Percentiles rank a stretch among this genome's conserved stretches.
These are phyloP conservation scores for Beta macrorhiza DNA, from an alignment of 179 eudicot species.

Conservation along the genomic window DNA sequence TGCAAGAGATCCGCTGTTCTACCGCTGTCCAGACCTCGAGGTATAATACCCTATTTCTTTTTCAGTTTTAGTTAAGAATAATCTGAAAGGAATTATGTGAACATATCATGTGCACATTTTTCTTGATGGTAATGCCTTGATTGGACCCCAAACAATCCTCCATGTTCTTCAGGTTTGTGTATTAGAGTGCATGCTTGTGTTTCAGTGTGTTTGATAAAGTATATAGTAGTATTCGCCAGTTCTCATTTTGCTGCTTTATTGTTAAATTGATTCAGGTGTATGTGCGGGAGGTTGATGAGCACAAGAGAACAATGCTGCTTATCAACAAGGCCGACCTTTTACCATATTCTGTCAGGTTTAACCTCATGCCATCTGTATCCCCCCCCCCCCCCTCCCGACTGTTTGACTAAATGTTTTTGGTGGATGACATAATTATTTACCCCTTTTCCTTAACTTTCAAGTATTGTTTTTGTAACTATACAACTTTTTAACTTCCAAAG, in stretches of 20 bases:
- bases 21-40: conserved; percentile 97
- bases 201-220: neutral
- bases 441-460: too few species aligned
- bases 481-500: too few species aligned
- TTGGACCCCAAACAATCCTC: neutral
- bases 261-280: conserved; percentile 50
- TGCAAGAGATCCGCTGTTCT: conserved; percentile 94
- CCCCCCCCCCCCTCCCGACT: too few species aligned
- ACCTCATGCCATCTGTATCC: neutral
- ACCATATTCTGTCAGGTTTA: conserved; percentile 67
- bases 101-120: neutral
- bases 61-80: conserved; percentile 1
- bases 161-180: neutral
- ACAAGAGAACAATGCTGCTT: conserved; percentile 88
- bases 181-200: neutral
- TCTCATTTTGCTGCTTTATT: conserved; percentile 11
- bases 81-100: neutral
- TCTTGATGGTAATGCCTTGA: neutral
- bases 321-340: conserved; percentile 95
- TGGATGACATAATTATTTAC: too few species aligned
- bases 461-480: too few species aligned
- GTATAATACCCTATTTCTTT: conserved; percentile 37
- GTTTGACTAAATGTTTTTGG: too few species aligned
- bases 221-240: neutral
- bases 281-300: conserved; percentile 78